These are phyloP conservation scores for Kwoniella sp. DNA, from an alignment of 768 basidiomycete species.

Conservation along the genomic window DNA sequence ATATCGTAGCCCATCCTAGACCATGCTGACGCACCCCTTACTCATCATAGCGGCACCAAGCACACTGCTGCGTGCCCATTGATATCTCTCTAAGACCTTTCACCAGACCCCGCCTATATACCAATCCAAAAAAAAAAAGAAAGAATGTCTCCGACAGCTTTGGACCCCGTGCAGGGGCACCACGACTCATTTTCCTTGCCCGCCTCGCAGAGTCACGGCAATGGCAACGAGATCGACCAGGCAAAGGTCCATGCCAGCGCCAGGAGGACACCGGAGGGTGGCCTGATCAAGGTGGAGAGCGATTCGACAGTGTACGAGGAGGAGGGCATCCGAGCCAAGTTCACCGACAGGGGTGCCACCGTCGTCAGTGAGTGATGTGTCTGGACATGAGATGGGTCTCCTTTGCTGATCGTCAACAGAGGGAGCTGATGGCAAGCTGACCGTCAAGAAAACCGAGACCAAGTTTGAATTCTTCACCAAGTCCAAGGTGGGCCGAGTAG, in stretches of 20 bases:
- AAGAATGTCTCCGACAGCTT: slow-evolving; percentile 46
- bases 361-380: slow-evolving; percentile 60
- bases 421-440: slow-evolving; percentile 65
- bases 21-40: neutral
- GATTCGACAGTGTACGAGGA: slow-evolving; percentile 41
- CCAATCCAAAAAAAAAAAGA: slow-evolving; percentile 28
- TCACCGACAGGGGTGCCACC: slow-evolving; percentile 41
- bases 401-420: slow-evolving; percentile 50
- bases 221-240: neutral
- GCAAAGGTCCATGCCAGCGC: slow-evolving; percentile 43
- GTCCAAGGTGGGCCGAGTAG: slow-evolving; percentile 80
- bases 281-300: slow-evolving; percentile 45
- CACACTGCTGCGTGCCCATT: slow-evolving; percentile 69
- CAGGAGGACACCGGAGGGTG: slow-evolving; percentile 42
- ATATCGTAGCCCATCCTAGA: neutral
- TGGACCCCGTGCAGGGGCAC: slow-evolving; percentile 31
- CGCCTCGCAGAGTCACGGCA: neutral
- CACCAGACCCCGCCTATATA: slow-evolving; percentile 17
- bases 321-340: slow-evolving; percentile 39
- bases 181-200: slow-evolving; percentile 36
- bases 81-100: slow-evolving; percentile 50
- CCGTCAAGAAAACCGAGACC: slow-evolving; percentile 71
- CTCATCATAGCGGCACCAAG: slow-evolving; percentile 64
- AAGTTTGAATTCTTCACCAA: slow-evolving; percentile 87
- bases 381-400: too few species aligned